Evolutionary conservation across 352 stramenopile species (phyloP).

Genomic region (Globisporangium recalcitrans): DNA sequence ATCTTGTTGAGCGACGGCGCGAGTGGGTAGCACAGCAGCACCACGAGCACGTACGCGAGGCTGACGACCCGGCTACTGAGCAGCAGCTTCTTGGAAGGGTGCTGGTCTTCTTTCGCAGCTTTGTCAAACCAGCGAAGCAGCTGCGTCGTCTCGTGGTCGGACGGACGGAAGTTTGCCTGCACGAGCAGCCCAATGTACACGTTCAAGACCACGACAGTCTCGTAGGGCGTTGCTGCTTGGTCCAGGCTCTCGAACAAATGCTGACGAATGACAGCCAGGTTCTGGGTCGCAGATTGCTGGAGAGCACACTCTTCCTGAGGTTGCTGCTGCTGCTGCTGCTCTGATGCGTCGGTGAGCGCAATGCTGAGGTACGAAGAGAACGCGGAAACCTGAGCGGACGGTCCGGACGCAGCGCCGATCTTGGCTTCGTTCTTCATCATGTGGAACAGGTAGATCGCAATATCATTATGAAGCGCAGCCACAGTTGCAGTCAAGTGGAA

Average conservation of each 20-base stretch:
- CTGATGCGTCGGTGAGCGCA: conserved; percentile 7
- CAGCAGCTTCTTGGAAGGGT: background rate
- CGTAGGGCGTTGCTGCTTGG: conserved; percentile 13
- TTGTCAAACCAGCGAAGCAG: conserved; percentile 43
- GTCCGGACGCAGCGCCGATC: background rate
- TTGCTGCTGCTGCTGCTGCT: conserved; percentile 1
- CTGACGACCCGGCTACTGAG: conserved; percentile 35
- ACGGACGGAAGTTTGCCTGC: conserved; percentile 33
- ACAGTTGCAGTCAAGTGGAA: conserved; percentile 22
- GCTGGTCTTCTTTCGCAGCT: conserved; percentile 23
- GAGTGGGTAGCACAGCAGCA: conserved; percentile 54
- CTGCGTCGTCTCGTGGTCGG: conserved; percentile 39
- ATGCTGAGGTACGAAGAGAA: conserved; percentile 18
- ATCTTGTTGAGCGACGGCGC: conserved; percentile 49
- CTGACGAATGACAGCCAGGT: conserved; percentile 17
- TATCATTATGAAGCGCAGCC: conserved; percentile 19
- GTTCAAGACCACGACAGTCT: conserved; percentile 32
- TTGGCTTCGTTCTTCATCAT: conserved; percentile 23
- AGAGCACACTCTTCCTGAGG: conserved; percentile 14
- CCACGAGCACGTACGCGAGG: conserved; percentile 47
- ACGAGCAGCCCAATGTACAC: conserved; percentile 47
- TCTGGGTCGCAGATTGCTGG: conserved; percentile 15
- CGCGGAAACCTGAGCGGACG: background rate
- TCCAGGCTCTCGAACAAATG: conserved; percentile 25
- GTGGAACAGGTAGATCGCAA: conserved; percentile 40